A percentile compares a stretch with the other conserved stretches of the same genome.
Evolutionary conservation across 768 basidiomycete genomes (phyloP).

Genomic region (Pholiota microspora): DNA sequence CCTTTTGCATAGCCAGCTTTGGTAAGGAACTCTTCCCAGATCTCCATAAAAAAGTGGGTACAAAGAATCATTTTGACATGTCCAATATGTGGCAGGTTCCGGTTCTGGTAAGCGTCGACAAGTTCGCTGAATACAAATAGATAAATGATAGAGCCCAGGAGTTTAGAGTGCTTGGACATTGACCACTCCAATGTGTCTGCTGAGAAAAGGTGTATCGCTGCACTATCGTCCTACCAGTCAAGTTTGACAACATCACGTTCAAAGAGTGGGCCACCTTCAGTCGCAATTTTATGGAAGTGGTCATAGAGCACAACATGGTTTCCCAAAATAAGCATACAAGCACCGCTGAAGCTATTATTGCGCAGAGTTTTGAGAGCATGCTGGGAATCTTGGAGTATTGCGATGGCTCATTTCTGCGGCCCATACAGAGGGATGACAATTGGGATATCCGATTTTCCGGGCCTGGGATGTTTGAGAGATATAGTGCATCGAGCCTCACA

Average conservation of each 20-base stretch:
- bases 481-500: too few species aligned
- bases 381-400: slow-evolving; percentile 31
- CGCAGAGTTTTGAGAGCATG: slow-evolving; percentile 29
- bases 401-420: slow-evolving; percentile 17
- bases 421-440: slow-evolving; percentile 5
- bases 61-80: slow-evolving; percentile 30
- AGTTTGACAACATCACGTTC: slow-evolving; percentile 31
- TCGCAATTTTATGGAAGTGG: slow-evolving; percentile 19
- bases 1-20: slow-evolving; percentile 16
- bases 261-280: slow-evolving; percentile 16
- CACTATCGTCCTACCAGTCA: slow-evolving; percentile 43
- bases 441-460: too few species aligned
- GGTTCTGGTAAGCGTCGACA: slow-evolving; percentile 35
- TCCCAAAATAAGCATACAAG: slow-evolving; percentile 24
- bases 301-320: slow-evolving; percentile 17
- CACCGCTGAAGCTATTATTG: slow-evolving; percentile 32
- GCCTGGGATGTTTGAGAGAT: too few species aligned
- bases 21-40: slow-evolving; percentile 27
- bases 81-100: slow-evolving; percentile 20
- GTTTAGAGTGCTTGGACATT: slow-evolving; percentile 18
- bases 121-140: slow-evolving; percentile 38
- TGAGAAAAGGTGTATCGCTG: slow-evolving; percentile 35
- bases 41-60: slow-evolving; percentile 25
- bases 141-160: slow-evolving; percentile 26
- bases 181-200: slow-evolving; percentile 21